Evolutionary conservation across 352 stramenopile species (phyloP).

Genomic region (Halophytophthora polymorphica): DNA sequence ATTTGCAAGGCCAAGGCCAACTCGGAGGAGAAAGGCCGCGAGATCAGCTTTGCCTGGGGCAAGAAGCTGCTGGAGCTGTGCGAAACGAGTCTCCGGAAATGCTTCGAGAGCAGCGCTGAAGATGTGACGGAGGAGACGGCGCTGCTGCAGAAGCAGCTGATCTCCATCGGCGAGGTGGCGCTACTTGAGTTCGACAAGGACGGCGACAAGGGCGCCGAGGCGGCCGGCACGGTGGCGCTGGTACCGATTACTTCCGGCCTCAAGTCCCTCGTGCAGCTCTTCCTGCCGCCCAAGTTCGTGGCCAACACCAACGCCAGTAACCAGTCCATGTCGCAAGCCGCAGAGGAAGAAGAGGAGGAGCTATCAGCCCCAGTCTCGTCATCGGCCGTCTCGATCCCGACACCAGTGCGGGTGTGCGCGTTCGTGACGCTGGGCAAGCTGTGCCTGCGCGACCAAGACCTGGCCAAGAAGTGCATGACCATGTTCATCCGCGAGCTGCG

Average conservation of each 20-base stretch:
- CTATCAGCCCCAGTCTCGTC: slow-evolving; percentile 9
- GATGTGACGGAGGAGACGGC: slow-evolving; percentile 50
- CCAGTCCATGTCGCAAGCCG: slow-evolving; percentile 12
- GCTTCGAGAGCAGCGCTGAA: slow-evolving; percentile 53
- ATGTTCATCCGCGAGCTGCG: slow-evolving; percentile 94
- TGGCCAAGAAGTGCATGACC: slow-evolving; percentile 93
- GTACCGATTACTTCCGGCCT: slow-evolving; percentile 46
- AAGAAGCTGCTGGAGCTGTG: slow-evolving; percentile 59
- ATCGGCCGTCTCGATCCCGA: slow-evolving; percentile 47
- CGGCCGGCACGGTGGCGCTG: slow-evolving; percentile 34
- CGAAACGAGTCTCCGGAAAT: slow-evolving; percentile 56
- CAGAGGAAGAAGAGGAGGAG: slow-evolving; percentile 24
- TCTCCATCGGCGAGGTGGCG: slow-evolving; percentile 75
- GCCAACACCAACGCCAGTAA: slow-evolving; percentile 21
- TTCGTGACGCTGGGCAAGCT: slow-evolving; percentile 95
- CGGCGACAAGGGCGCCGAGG: slow-evolving; percentile 54
- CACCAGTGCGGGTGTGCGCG: slow-evolving; percentile 86
- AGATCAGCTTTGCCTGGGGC: slow-evolving; percentile 68
- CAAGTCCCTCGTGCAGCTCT: slow-evolving; percentile 72
- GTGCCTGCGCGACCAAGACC: slow-evolving; percentile 91
- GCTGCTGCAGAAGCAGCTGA: slow-evolving; percentile 75
- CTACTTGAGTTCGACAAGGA: slow-evolving; percentile 80
- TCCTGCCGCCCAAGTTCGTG: slow-evolving; percentile 66
- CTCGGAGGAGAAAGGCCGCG: slow-evolving; percentile 44
- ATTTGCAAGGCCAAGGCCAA: slow-evolving; percentile 75